Percentiles rank a stretch among this genome's conserved stretches.
phyloP scores from a whole-genome alignment of 495 filamentous ascomycete species.

The Thermothielavioides terrestris region DNA sequence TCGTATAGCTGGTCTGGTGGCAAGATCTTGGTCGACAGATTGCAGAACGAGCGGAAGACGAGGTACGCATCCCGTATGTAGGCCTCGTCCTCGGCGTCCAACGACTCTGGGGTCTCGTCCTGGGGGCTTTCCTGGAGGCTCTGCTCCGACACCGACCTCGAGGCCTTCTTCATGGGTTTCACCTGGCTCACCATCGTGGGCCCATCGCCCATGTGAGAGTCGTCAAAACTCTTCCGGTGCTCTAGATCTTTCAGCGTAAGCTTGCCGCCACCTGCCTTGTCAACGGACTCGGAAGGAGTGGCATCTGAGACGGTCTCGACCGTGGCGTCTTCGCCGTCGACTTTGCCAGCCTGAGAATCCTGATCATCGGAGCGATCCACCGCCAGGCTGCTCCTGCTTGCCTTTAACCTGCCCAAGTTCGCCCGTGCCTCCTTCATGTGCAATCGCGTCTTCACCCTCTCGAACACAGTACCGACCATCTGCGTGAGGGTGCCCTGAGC shows the following conservation, averaged over 20 bases:
- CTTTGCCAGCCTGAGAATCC: slow-evolving; percentile 28
- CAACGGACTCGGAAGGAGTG: slow-evolving; percentile 40
- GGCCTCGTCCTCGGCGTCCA: slow-evolving; percentile 90
- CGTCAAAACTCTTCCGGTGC: slow-evolving; percentile 86
- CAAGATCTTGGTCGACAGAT: slow-evolving; percentile 85
- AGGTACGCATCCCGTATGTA: slow-evolving; percentile 95
- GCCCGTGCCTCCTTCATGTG: slow-evolving; percentile 70
- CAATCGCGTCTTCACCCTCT: slow-evolving; percentile 79
- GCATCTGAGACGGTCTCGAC: slow-evolving; percentile 43
- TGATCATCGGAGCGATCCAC: slow-evolving; percentile 35
- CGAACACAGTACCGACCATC: slow-evolving; percentile 98
- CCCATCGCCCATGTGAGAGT: slow-evolving; percentile 80
- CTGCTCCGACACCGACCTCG: slow-evolving; percentile 51
- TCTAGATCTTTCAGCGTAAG: slow-evolving; percentile 95
- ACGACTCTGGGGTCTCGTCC: slow-evolving; percentile 49
- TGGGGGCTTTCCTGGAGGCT: slow-evolving; percentile 39
- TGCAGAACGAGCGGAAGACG: slow-evolving; percentile 95
- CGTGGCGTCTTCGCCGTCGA: slow-evolving; percentile 34
- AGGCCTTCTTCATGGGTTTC: slow-evolving; percentile 44
- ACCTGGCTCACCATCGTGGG: slow-evolving; percentile 87
- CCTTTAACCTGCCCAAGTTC: slow-evolving; percentile 43
- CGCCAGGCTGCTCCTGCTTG: slow-evolving; percentile 38
- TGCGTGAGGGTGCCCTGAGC: slow-evolving; percentile 95
- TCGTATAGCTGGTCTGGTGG: slow-evolving; percentile 87
- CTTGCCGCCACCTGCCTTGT: slow-evolving; percentile 56